Conservation (phyloP, 2,329 filamentous ascomycete genomes). For the Colletotrichum orbiculare region DNA sequence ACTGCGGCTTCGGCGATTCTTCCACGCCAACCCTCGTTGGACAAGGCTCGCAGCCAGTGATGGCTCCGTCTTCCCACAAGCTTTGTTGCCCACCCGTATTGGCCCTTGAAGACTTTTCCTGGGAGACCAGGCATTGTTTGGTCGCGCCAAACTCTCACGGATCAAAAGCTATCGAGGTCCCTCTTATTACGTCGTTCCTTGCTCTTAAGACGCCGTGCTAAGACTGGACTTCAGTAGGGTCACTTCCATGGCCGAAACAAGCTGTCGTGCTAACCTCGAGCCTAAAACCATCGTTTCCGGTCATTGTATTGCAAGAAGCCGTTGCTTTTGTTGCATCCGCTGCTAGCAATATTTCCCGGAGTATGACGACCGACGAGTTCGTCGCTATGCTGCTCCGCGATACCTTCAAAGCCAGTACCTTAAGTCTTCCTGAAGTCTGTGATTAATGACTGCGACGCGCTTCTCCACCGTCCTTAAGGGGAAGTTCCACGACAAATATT, state of each 20-base stretch:
- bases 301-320: slow-evolving; percentile 1
- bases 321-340: slow-evolving; percentile 7
- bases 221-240: background rate
- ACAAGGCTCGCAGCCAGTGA: slow-evolving; percentile 19
- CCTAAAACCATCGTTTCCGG: background rate
- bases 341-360: slow-evolving; percentile 10
- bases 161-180: background rate
- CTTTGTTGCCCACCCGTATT: slow-evolving; percentile 18
- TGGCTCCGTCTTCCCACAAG: slow-evolving; percentile 14
- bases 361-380: slow-evolving; percentile 14
- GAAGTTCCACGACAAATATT: slow-evolving; percentile 5
- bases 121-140: slow-evolving; percentile 19
- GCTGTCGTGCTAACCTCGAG: background rate
- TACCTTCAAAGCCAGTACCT: slow-evolving; percentile 1
- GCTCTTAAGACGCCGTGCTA: slow-evolving; percentile 1
- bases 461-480: slow-evolving; percentile 21
- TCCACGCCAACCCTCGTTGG: slow-evolving; percentile 17
- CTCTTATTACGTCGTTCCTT: slow-evolving; percentile 5
- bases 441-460: slow-evolving; percentile 25
- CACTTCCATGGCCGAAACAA: no score
- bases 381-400: background rate
- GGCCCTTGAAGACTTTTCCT: slow-evolving; percentile 7
- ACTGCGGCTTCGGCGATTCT: slow-evolving; percentile 13
- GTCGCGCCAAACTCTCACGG: slow-evolving; percentile 7
- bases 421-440: slow-evolving; percentile 18